Percentiles rank a stretch among this genome's conserved stretches.
Conservation (phyloP, 106 monocot species). For the Dioscorea alata region DNA sequence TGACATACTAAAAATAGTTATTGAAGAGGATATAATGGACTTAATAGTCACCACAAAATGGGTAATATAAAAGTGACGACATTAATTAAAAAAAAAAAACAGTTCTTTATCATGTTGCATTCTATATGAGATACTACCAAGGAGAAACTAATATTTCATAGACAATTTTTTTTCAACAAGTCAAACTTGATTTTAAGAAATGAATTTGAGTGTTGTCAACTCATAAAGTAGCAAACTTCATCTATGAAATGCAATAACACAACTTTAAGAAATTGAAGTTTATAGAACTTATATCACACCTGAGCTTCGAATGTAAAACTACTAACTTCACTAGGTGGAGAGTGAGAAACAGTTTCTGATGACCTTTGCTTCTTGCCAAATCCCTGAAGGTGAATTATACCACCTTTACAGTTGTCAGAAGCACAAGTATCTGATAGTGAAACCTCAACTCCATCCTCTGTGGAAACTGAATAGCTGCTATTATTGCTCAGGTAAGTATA, state of each 20-base stretch:
- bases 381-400: slow-evolving; percentile 1
- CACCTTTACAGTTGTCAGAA: slow-evolving; percentile 18
- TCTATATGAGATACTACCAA: too few relatives aligned
- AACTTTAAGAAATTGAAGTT: neutral
- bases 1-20: too few relatives aligned
- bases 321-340: slow-evolving; percentile 11
- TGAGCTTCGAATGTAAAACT: slow-evolving; percentile 92
- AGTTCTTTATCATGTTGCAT: too few relatives aligned
- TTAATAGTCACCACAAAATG: too few relatives aligned
- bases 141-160: too few relatives aligned
- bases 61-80: too few relatives aligned
- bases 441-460: slow-evolving; percentile 82
- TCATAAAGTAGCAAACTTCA: too few relatives aligned
- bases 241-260: neutral
- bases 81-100: too few relatives aligned
- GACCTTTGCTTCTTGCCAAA: slow-evolving; percentile 10
- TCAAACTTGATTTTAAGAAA: too few relatives aligned
- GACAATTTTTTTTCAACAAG: too few relatives aligned
- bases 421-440: slow-evolving; percentile 31
- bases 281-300: slow-evolving; percentile 28
- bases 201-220: too few relatives aligned
- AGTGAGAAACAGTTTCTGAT: slow-evolving; percentile 11
- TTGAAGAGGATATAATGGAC: too few relatives aligned
- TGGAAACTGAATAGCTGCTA: slow-evolving; percentile 78
- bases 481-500: slow-evolving; percentile 73